Conservation (phyloP, 345 rosid species). For the Citrus hindsii region DNA sequence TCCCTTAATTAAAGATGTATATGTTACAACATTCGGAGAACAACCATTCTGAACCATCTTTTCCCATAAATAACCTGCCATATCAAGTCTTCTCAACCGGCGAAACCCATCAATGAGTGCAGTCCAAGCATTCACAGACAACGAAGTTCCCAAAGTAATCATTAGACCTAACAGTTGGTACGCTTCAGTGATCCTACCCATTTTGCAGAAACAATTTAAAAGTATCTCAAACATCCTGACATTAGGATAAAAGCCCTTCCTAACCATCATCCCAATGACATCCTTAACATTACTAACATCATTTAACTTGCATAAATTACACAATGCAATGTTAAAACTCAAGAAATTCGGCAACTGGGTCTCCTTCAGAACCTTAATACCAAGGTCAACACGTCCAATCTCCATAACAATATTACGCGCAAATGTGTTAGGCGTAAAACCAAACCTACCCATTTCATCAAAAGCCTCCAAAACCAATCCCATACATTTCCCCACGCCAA, state of each 20-base stretch:
- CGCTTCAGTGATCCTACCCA: conserved; percentile 35
- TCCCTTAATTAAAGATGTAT: conserved; percentile 59
- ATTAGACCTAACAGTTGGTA: conserved; percentile 53
- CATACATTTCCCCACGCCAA: conserved; percentile 60
- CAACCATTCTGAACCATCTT: conserved; percentile 56
- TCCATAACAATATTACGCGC: conserved; percentile 64
- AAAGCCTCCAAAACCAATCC: conserved; percentile 50
- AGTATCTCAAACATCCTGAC: conserved; percentile 47
- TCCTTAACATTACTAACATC: conserved; percentile 34
- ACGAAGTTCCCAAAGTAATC: conserved; percentile 42
- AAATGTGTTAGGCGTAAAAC: conserved; percentile 55
- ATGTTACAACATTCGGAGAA: conserved; percentile 58
- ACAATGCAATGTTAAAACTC: conserved; percentile 54
- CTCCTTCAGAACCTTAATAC: conserved; percentile 39
- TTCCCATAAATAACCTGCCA: conserved; percentile 43
- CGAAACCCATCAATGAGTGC: conserved; percentile 49
- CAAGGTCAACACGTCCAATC: conserved; percentile 28
- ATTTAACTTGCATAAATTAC: conserved; percentile 48
- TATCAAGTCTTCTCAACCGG: conserved; percentile 31
- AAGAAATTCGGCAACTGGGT: conserved; percentile 47
- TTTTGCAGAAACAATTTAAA: conserved; percentile 45
- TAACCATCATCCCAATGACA: conserved; percentile 47
- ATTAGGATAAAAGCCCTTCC: conserved; percentile 57
- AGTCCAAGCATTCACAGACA: conserved; percentile 53
- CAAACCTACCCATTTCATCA: conserved; percentile 40